Evolutionary conservation across 371 early-diverging fungal species (phyloP), one percentile per base, ranked within the genome.

Genomic region (Furculomyces boomerangus): DNA sequence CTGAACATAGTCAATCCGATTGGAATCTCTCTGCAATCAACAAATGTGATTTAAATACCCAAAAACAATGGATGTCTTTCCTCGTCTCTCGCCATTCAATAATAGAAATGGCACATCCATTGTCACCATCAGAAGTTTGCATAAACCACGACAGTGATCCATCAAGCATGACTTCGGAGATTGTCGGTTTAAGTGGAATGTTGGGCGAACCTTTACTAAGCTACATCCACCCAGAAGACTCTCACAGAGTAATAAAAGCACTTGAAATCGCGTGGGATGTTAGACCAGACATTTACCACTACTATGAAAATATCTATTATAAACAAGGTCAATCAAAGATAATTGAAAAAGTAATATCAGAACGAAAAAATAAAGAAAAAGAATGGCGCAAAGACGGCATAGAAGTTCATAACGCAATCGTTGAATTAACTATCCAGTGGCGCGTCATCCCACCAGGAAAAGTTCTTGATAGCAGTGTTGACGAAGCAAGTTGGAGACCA

Each of bases 241-340:
- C 62, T 3, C 57, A 18, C 24, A 64, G 67, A 13, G 57, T 67
- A 10, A 56, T 67, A 48, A 67, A 67, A 41, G 67, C 67, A 28
- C 57, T 67, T 55, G 57, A 66, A 18, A 58, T 67, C 43, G 63
- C 67, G 2, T 67, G 67, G 67, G 67, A 67, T 24, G 62, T 66
- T 37, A 59, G 65, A 20, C 67, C 67, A 28, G 67, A 67, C 54
- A 57, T 59, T 25, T 67, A 66, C 60, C 63, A 67, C 55, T 67
- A 62, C 41, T 45, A 62, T 26, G 62, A 66, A 24, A 59, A 65
- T 39, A 62, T 57, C 18, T 61, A 63, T 55, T 58, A 66, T 41
- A 65, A 64, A 63, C 66, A 67, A 59, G 59, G 56, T 5, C 53
- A 59, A 40, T 50, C 49, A 16, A 53, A 53, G 8, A 37, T 28